phyloP scores from a whole-genome alignment of 352 stramenopile genomes.

The Globisporangium nodosum region DNA sequence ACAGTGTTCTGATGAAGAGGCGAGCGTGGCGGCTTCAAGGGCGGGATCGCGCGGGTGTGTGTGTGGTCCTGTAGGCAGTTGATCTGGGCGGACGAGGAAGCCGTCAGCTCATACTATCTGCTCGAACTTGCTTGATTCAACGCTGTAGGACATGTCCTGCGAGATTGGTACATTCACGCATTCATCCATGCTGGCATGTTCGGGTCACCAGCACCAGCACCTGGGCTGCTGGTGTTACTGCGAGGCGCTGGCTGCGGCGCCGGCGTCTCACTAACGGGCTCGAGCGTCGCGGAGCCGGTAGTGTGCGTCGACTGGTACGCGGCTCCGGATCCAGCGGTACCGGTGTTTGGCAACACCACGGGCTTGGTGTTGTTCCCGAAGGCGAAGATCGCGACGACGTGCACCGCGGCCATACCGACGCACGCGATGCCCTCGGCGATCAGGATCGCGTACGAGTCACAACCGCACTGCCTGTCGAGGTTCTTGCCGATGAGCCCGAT shows the following conservation, averaged over 20 bases:
- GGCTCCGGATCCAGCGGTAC: neutral
- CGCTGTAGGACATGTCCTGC: no score
- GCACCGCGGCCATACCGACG: constrained; percentile 33
- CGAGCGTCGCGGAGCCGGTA: neutral
- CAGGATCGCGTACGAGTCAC: constrained; percentile 40
- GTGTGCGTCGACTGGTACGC: constrained; percentile 6
- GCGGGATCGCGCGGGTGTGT: no score
- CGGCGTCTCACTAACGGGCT: constrained; percentile 1
- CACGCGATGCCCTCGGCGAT: constrained; percentile 52
- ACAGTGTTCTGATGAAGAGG: no score
- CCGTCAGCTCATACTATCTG: no score
- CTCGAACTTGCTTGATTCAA: no score
- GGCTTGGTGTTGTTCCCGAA: constrained; percentile 48
- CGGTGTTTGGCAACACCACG: neutral
- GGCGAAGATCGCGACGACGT: constrained; percentile 37
- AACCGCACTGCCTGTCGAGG: constrained; percentile 43
- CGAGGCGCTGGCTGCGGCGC: neutral
- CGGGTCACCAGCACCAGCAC: neutral
- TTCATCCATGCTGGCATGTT: constrained; percentile 17
- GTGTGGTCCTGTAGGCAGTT: no score
- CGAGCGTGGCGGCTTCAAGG: no score
- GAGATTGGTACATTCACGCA: neutral
- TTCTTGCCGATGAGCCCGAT: constrained; percentile 53
- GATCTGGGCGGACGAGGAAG: no score
- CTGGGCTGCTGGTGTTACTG: neutral